Base-by-base conservation (phyloP, 2,329 filamentous ascomycete species). In the Metarhizium robertsii region DNA sequence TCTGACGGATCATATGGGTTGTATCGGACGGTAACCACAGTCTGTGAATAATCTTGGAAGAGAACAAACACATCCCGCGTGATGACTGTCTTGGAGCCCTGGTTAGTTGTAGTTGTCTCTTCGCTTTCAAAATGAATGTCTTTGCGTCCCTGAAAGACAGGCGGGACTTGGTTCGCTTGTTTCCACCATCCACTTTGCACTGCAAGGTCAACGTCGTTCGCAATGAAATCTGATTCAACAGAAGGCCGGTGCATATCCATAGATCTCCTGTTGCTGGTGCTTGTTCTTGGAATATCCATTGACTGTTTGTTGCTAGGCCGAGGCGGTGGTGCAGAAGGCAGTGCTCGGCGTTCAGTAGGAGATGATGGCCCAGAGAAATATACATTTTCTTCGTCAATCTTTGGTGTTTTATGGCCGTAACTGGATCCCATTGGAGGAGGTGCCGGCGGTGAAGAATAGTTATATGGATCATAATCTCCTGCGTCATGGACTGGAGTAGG, bases 41-140 rank as follows among this genome's bases (percentile, higher is more conserved):
- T 97, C 68, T 97, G 94, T 18, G 92, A 96, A 70, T 99, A 99
- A 72, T 99, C 94, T 65, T 91, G 86, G 74, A 90, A 99, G 8
- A 99, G 74, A n/a, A 97, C 77, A 63, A 87, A 94, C 46, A 96
- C 79, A 57, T 92, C 85, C 61, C 92, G 92, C 6, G 86, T 88
- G 20, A 95, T 75, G 1, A 79, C 80, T 0, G 84, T 84, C 67
- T 85, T 86, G 30, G 88, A 85, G 32, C 86, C 86, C 14, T 85
- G 81, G 60, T 85, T 85, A 11, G 81, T 79, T 14, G 86, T 81
- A 6, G 80, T 85, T 1, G 85, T 84, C 66, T 96, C 90, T 60
- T 95, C 89, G 25, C 86, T 80, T 69, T 97, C 91, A 53, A 84
- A 87, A 53, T 90, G 81, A 16, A 97, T 79, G 67, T 99, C 94